Evolutionary conservation across 345 rosid genomes (phyloP).

Genomic region (Gossypium thurberi): DNA sequence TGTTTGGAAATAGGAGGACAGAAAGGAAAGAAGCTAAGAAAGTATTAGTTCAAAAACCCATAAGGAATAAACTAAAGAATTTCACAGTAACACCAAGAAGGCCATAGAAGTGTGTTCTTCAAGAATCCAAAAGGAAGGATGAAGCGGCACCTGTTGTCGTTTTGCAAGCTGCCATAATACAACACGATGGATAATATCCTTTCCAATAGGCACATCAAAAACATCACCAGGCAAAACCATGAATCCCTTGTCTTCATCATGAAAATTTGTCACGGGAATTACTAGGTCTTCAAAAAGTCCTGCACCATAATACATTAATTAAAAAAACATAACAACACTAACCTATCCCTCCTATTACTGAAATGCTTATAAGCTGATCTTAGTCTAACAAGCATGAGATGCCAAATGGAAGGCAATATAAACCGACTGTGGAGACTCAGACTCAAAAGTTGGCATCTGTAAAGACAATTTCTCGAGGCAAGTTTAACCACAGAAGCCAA

Average conservation of each 20-base stretch:
- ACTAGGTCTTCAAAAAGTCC: constrained; percentile 74
- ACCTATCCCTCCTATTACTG: not conserved
- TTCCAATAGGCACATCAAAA: constrained; percentile 82
- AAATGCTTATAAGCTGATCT: not conserved
- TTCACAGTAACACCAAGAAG: not conserved
- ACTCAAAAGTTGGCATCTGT: not conserved
- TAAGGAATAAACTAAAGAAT: not conserved
- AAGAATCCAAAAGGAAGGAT: not conserved
- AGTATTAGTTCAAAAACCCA: too few species aligned
- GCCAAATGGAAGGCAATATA: not conserved
- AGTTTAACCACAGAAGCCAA: too few species aligned
- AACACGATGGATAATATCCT: constrained; percentile 78
- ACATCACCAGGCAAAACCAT: constrained; percentile 90
- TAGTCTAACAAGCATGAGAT: not conserved
- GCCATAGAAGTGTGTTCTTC: not conserved
- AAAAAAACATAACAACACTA: not conserved
- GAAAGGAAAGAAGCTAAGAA: too few species aligned
- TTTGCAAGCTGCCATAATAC: constrained; percentile 90
- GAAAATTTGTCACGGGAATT: constrained; percentile 77
- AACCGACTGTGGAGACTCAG: not conserved
- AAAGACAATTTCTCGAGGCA: not conserved
- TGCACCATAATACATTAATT: constrained; percentile 18
- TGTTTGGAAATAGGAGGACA: too few species aligned
- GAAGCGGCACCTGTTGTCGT: constrained; percentile 62
- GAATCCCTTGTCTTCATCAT: constrained; percentile 64